Evolutionary conservation across 2,329 filamentous ascomycete genomes (phyloP).

Genomic region (Cladorrhinum sp.): DNA sequence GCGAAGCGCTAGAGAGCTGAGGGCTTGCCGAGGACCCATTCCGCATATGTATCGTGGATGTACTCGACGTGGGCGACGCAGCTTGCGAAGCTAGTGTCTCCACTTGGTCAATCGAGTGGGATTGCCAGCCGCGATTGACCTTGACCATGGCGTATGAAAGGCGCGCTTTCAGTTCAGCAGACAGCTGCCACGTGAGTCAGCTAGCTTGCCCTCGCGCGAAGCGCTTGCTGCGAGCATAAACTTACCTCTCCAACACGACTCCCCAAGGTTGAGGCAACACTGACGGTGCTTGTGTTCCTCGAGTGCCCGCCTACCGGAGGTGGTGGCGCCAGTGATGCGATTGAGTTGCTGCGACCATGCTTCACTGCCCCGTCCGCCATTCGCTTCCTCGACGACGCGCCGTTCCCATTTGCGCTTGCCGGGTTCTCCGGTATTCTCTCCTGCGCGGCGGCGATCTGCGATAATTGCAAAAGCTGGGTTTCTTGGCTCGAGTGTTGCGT

Average conservation of each 20-base stretch:
- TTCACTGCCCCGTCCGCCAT: slow-evolving; percentile 76
- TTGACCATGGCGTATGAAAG: slow-evolving; percentile 93
- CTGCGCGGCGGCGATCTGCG: slow-evolving; percentile 54
- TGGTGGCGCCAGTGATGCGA: slow-evolving; percentile 48
- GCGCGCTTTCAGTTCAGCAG: slow-evolving; percentile 75
- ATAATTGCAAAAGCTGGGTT: slow-evolving; percentile 57
- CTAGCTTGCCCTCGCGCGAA: neutral
- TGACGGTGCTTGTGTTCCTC: slow-evolving; percentile 68
- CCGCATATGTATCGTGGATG: slow-evolving; percentile 52
- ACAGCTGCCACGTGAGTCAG: slow-evolving; percentile 52
- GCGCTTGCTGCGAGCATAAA: slow-evolving; percentile 20
- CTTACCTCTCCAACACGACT: slow-evolving; percentile 77
- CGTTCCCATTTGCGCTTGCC: slow-evolving; percentile 25
- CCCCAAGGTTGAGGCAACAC: slow-evolving; percentile 57
- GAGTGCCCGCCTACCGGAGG: slow-evolving; percentile 56
- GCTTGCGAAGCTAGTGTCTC: slow-evolving; percentile 70
- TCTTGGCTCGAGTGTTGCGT: slow-evolving; percentile 49
- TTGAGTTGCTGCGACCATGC: slow-evolving; percentile 39
- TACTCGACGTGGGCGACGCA: slow-evolving; percentile 60
- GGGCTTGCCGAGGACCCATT: slow-evolving; percentile 55
- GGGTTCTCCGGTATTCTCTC: slow-evolving; percentile 44
- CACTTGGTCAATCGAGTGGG: slow-evolving; percentile 72
- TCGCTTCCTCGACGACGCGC: slow-evolving; percentile 59
- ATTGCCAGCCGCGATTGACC: slow-evolving; percentile 85
- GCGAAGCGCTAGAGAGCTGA: slow-evolving; percentile 40